A percentile compares a stretch with the other conserved stretches of the same genome.
These are phyloP conservation scores for Neopestalotiopsis sp. DNA, from an alignment of 2,329 filamentous ascomycete genomes.

Conservation along the genomic window DNA sequence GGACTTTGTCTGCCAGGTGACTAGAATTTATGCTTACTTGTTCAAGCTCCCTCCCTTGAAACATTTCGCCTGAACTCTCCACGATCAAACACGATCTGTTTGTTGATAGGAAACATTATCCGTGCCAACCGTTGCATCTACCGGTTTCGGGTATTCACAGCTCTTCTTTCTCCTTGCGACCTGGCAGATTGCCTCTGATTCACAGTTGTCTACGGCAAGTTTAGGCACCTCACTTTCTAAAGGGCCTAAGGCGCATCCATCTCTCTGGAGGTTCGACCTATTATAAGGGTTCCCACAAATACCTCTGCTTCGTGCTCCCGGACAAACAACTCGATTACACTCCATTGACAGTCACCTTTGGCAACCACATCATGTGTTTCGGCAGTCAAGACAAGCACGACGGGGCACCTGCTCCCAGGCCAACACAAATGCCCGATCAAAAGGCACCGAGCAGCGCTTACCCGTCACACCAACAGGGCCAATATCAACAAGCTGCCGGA, in stretches of 20 bases:
- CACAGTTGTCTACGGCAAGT: neutral
- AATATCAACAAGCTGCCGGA: conserved; percentile 19
- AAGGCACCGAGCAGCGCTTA: conserved; percentile 26
- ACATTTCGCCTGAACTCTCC: neutral
- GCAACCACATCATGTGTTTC: conserved; percentile 51
- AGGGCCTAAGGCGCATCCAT: neutral
- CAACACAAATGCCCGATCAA: conserved; percentile 33
- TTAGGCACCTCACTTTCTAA: neutral
- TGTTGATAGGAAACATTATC: neutral
- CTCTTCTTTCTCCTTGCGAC: neutral
- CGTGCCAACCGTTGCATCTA: neutral
- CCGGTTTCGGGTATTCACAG: neutral
- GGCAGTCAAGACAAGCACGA: conserved; percentile 47
- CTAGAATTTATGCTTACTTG: too few relatives aligned
- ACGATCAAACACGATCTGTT: neutral
- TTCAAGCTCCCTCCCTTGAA: too few relatives aligned
- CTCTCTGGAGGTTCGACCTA: neutral
- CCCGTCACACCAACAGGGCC: conserved; percentile 24
- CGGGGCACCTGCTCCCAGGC: conserved; percentile 44
- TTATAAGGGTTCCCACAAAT: neutral
- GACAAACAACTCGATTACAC: neutral
- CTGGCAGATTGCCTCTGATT: neutral
- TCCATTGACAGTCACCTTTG: neutral
- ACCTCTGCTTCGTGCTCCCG: neutral
- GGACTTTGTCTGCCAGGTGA: too few relatives aligned